These are phyloP conservation scores for Epichloe bromicola DNA, from an alignment of 2,329 filamentous ascomycete genomes.

Conservation along the genomic window DNA sequence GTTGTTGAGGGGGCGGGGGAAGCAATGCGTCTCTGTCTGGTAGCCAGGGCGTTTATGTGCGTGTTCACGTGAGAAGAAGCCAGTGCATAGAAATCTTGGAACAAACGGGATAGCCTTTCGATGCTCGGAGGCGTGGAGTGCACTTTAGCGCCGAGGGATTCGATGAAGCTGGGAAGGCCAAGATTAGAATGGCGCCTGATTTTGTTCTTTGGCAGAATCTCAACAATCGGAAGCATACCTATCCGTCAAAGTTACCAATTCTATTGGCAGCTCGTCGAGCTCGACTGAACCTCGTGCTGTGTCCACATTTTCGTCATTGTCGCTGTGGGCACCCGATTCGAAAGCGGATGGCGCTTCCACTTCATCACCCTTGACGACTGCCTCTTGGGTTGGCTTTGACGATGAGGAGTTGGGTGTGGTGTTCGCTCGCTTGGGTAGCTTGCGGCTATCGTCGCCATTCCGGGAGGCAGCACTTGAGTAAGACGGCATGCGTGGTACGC, in stretches of 20 bases:
- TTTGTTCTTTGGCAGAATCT: not conserved
- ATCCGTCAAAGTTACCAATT: slow-evolving; percentile 81
- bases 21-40: slow-evolving; percentile 56
- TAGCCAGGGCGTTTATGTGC: slow-evolving; percentile 70
- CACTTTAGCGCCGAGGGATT: slow-evolving; percentile 76
- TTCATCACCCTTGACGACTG: slow-evolving; percentile 14
- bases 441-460: slow-evolving; percentile 19
- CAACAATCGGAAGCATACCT: slow-evolving; percentile 39
- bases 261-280: slow-evolving; percentile 83
- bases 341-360: slow-evolving; percentile 32
- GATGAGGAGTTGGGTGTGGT: slow-evolving; percentile 28
- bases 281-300: slow-evolving; percentile 47
- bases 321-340: slow-evolving; percentile 29
- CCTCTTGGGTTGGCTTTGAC: slow-evolving; percentile 7
- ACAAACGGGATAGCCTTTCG: slow-evolving; percentile 70
- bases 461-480: slow-evolving; percentile 15
- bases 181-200: not conserved
- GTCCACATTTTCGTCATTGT: slow-evolving; percentile 33
- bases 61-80: slow-evolving; percentile 75
- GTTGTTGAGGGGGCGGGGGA: slow-evolving; percentile 37
- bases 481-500: slow-evolving; percentile 18
- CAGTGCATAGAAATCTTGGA: slow-evolving; percentile 84
- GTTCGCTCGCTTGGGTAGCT: slow-evolving; percentile 30
- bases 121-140: slow-evolving; percentile 73
- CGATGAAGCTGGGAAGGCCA: slow-evolving; percentile 57